Evolutionary conservation across 345 rosid species (phyloP), one percentile per base, ranked within the genome.

Genomic region (Hibiscus syriacus): DNA sequence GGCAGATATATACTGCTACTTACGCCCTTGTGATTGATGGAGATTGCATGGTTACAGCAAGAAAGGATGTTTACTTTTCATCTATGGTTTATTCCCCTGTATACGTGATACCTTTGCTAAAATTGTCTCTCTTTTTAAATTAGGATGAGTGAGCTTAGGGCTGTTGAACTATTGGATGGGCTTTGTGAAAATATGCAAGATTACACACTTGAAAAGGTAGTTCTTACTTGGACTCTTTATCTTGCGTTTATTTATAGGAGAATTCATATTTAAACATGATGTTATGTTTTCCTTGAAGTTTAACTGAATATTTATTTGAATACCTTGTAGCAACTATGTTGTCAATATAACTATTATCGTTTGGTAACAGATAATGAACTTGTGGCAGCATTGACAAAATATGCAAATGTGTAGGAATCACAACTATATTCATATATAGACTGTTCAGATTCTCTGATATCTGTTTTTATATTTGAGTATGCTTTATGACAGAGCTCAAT

Each of bases 111-210:
- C 9, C 16, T 43, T 16, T 14, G 49, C 49, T 45, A 45, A 45
- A 13, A 45, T 13, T 45, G 17, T 14, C 49, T 2, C 2, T 43
- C 13, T 45, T 45, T 34, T 34, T 0, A 6, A 45, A 45, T 4
- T 45, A 45, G 7, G 49, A 45, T 45, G 49, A 43, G 48, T 13
- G 48, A 43, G 48, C 48, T 43, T 43, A 43, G 48, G 4, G 17
- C 17, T 12, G 48, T 45, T 45, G 49, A 45, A 3, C 49, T 14
- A 45, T 45, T 14, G 49, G 49, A 45, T 13, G 49, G 49, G 49
- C n/a, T 36, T 36, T 94, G 97, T 66, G 93, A 94, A 66, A 87
- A 82, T 75, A 91, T 94, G 98, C 87, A 85, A 78, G 97, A 87
- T 73, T 94, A 94, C 77, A 89, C 93, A 63, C 88, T 91, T 65